phyloP scores from a whole-genome alignment of 495 filamentous ascomycete genomes.

The Usnea hakonensis region DNA sequence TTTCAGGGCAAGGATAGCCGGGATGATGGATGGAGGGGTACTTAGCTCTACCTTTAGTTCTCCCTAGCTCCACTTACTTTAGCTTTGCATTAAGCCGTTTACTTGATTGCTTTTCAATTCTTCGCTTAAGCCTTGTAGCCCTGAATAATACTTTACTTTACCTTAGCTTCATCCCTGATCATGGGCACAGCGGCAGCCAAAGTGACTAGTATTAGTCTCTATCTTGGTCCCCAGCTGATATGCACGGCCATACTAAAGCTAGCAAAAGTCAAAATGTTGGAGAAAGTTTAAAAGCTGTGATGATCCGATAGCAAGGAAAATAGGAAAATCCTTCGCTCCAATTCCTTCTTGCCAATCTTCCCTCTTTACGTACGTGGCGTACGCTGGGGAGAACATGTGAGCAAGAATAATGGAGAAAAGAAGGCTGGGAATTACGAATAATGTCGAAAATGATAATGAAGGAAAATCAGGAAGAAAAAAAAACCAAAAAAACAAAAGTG shows the following conservation, averaged over 20 bases:
- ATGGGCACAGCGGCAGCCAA: no score
- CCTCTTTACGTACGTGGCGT: not conserved
- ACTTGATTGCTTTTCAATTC: no score
- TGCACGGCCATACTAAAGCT: no score
- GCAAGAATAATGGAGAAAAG: not conserved
- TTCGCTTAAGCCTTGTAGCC: no score
- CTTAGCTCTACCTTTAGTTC: not conserved
- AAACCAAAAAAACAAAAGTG: not conserved
- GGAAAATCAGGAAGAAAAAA: not conserved
- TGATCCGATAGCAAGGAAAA: not conserved
- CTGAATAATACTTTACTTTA: no score
- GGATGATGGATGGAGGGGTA: constrained; percentile 13
- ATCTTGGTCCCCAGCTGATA: no score
- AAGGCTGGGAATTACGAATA: not conserved
- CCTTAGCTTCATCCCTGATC: no score
- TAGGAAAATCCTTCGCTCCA: not conserved
- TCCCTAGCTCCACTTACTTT: not conserved
- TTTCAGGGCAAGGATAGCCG: constrained; percentile 12
- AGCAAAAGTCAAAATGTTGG: no score
- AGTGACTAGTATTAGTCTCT: no score
- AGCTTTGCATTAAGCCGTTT: not conserved
- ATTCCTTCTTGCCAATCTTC: not conserved
- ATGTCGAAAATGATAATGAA: not conserved
- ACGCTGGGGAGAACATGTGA: not conserved
- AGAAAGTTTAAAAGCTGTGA: not conserved